Evolutionary conservation across 2,329 filamentous ascomycete species (phyloP), one percentile per base, ranked within the genome.

Genomic region (Hypoxylon sp.): DNA sequence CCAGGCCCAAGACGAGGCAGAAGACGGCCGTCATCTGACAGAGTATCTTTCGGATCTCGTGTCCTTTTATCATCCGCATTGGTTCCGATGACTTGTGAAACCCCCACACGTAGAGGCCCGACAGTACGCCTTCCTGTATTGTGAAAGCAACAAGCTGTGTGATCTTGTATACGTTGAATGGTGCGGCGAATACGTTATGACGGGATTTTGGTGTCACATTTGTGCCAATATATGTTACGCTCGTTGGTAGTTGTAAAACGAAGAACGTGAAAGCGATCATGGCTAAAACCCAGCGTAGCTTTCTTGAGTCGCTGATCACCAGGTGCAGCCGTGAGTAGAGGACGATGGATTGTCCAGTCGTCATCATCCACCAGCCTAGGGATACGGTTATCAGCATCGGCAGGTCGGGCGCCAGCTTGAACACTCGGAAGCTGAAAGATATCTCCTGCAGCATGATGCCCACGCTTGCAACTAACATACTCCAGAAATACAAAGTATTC

Each of bases 241-340:
- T 80, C 0, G 75, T 79, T 0, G 80, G 79, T 0, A 81, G 64
- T 51, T 84, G 78, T 9, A 83, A 66, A 34, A 83, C 55, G 29
- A 85, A 48, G n/a, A 74, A 71, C 57, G 82, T 76, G 54, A 74
- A 69, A 37, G 85, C 73, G 44, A 88, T 81, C 72, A 86, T 81
- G 46, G 68, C 74, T 9, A 84, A 71, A 2, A 83, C 74, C 30
- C 70, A 75, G 3, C 71, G 72, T 1, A 83, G 69, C 15, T 78
- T 67, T 7, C 70, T 64, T 2, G 74, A 45, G 69, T 80, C 75
- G 6, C 73, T 74, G 9, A 84, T 74, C 17, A 87, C 75, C 9
- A 87, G 71, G 61, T 87, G 79, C 7, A 85, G 74, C 15, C 84
- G 76, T 36, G 83, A 86, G 67, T 81, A 84, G 2, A 84, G 70